Conservation (phyloP, 257 asterid genomes). For the Penstemon eatonii region DNA sequence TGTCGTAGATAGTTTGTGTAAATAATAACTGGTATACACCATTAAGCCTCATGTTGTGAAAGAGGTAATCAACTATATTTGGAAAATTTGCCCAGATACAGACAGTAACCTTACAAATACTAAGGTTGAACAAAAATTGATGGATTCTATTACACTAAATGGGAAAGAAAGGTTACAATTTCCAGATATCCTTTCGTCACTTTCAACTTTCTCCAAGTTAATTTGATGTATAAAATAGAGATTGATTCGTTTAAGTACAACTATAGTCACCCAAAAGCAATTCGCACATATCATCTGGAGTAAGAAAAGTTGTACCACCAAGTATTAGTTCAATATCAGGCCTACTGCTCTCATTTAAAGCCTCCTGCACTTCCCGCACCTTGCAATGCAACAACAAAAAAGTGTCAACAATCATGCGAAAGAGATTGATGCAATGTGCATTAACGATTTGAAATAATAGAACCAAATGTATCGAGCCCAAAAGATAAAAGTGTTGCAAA, state of each 20-base stretch:
- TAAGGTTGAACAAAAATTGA: too few species aligned
- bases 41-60: too few species aligned
- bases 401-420: conserved; percentile 4
- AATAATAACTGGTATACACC: too few species aligned
- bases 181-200: too few species aligned
- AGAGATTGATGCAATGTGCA: background rate
- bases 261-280: conserved; percentile 75
- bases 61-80: too few species aligned
- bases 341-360: conserved; percentile 48
- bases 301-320: conserved; percentile 93
- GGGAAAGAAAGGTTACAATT: too few species aligned
- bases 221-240: too few species aligned
- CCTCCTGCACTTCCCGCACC: conserved; percentile 90
- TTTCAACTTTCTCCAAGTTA: conserved; percentile 40
- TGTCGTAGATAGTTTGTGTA: too few species aligned
- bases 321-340: conserved; percentile 75
- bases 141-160: too few species aligned
- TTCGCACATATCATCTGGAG: conserved; percentile 81
- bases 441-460: background rate
- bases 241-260: conserved; percentile 38
- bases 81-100: too few species aligned
- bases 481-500: background rate
- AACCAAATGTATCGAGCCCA: background rate
- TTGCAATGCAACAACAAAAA: conserved; percentile 31
- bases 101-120: too few species aligned